Evolutionary conservation across 352 stramenopile genomes (phyloP).

Genomic region (Globisporangium cystogenes): DNA sequence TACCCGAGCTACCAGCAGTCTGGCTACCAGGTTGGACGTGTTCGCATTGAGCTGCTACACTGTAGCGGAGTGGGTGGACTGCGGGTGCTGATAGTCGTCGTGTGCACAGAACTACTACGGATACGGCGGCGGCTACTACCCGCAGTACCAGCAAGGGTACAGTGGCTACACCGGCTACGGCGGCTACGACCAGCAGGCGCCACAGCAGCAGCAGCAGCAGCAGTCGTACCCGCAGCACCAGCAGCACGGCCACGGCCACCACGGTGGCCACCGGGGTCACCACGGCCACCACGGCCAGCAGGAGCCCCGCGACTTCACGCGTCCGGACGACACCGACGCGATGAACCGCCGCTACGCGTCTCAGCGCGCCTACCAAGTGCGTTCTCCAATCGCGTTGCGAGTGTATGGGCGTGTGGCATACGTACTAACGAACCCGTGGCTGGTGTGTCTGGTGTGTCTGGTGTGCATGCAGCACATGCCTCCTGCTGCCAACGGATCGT

Average conservation of each 20-base stretch:
- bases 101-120: constrained; percentile 47
- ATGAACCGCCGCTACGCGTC: constrained; percentile 80
- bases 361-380: constrained; percentile 77
- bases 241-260: constrained; percentile 20
- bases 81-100: not conserved
- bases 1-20: constrained; percentile 34
- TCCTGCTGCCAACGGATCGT: constrained; percentile 50
- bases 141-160: constrained; percentile 42
- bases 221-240: constrained; percentile 34
- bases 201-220: constrained; percentile 28
- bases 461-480: constrained; percentile 51
- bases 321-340: constrained; percentile 58
- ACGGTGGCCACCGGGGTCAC: constrained; percentile 33
- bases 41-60: not conserved
- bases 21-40: constrained; percentile 22
- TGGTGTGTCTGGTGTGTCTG: not conserved
- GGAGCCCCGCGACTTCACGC: constrained; percentile 64
- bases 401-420: constrained; percentile 1
- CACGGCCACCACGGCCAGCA: constrained; percentile 31
- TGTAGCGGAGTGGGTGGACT: not conserved
- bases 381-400: constrained; percentile 3
- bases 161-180: constrained; percentile 40
- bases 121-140: constrained; percentile 58
- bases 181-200: constrained; percentile 38
- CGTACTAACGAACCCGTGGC: not conserved